Conservation (phyloP, 2,329 filamentous ascomycete species). For the Penicillium sp. region DNA sequence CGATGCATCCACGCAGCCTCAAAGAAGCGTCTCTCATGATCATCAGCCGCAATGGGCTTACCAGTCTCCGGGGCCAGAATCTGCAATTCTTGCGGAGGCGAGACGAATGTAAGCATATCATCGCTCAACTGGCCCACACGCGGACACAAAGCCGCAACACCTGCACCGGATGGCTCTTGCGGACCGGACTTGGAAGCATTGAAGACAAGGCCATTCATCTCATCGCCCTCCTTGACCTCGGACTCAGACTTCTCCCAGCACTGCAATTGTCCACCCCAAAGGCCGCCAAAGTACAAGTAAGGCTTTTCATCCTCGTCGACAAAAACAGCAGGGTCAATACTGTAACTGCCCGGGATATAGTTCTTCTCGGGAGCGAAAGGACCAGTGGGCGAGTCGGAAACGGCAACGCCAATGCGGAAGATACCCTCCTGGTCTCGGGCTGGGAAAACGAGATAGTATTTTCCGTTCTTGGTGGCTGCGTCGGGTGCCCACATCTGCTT, state of each 20-base stretch:
- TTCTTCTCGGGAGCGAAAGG: constrained; percentile 71
- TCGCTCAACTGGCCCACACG: constrained; percentile 68
- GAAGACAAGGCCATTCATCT: constrained; percentile 54
- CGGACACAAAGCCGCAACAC: constrained; percentile 66
- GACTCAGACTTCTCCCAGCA: constrained; percentile 60
- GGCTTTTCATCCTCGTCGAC: constrained; percentile 71
- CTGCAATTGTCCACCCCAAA: constrained; percentile 82
- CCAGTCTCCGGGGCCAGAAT: constrained; percentile 68
- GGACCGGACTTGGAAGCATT: constrained; percentile 61
- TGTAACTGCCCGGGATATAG: constrained; percentile 72
- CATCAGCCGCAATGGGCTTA: constrained; percentile 65
- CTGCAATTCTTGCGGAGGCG: constrained; percentile 63
- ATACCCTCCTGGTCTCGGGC: constrained; percentile 72
- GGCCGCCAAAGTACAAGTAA: constrained; percentile 77
- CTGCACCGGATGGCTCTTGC: constrained; percentile 64
- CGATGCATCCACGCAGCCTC: constrained; percentile 83
- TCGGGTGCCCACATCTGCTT: constrained; percentile 85
- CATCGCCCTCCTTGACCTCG: constrained; percentile 53
- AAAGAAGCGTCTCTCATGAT: constrained; percentile 78
- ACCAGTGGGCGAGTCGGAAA: constrained; percentile 67
- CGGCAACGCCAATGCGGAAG: constrained; percentile 77
- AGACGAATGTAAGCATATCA: constrained; percentile 70
- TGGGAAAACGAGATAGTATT: constrained; percentile 80
- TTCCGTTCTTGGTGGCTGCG: constrained; percentile 70
- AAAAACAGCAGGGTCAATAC: constrained; percentile 77